phyloP scores from a whole-genome alignment of 2,329 filamentous ascomycete species.

The Cladosporium sp. region DNA sequence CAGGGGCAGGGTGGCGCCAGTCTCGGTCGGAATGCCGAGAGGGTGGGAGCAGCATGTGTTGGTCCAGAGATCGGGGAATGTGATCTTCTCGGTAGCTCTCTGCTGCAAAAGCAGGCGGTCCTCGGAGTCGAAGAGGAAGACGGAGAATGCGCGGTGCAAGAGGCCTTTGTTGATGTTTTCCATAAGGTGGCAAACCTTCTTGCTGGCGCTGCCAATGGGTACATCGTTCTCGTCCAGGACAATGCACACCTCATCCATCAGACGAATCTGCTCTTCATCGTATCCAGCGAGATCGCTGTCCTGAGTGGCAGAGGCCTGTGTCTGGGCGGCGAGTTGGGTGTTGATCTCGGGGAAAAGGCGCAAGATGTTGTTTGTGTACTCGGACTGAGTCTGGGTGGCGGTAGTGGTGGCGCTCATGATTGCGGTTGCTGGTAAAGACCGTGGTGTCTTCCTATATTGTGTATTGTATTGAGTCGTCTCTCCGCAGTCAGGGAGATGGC shows the following conservation, averaged over 20 bases:
- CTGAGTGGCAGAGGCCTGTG: slow-evolving; percentile 55
- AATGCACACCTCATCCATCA: slow-evolving; percentile 99
- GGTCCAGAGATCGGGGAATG: slow-evolving; percentile 99
- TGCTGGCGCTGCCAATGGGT: slow-evolving; percentile 94
- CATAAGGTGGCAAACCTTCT: slow-evolving; percentile 99
- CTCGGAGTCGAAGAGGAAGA: slow-evolving; percentile 94
- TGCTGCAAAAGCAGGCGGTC: slow-evolving; percentile 94
- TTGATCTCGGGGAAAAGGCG: slow-evolving; percentile 83
- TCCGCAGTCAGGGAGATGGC: slow-evolving; percentile 12
- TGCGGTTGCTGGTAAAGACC: slow-evolving; percentile 14
- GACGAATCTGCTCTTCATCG: slow-evolving; percentile 93
- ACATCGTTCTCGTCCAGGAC: slow-evolving; percentile 88
- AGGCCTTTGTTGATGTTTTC: slow-evolving; percentile 96
- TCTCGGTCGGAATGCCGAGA: slow-evolving; percentile 86
- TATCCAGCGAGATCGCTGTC: slow-evolving; percentile 80
- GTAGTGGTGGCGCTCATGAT: slow-evolving; percentile 37
- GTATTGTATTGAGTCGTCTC: neutral
- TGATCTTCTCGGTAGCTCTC: slow-evolving; percentile 95
- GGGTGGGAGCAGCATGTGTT: slow-evolving; percentile 99
- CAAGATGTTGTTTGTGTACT: slow-evolving; percentile 81
- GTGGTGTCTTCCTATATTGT: neutral
- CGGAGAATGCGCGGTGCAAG: slow-evolving; percentile 94
- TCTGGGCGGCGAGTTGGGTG: slow-evolving; percentile 56
- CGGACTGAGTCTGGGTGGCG: slow-evolving; percentile 37
- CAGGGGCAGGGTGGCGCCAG: slow-evolving; percentile 75